These are phyloP conservation scores for Xerocomellus intermedius DNA, from an alignment of 768 basidiomycete species.

Conservation along the genomic window DNA sequence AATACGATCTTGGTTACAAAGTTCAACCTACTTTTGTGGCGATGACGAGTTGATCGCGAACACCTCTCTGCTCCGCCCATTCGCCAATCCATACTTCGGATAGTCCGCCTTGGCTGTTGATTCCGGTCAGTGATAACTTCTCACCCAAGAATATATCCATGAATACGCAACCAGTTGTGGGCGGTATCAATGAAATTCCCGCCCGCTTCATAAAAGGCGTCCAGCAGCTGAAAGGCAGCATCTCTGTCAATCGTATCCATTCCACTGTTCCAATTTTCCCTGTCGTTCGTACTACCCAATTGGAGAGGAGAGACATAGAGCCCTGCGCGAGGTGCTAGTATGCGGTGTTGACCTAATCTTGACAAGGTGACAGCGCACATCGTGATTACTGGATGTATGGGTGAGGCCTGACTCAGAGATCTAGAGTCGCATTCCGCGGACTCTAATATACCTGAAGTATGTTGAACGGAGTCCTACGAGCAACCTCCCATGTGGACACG, in stretches of 20 bases:
- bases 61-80: neutral
- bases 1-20: no score
- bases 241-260: neutral
- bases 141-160: neutral
- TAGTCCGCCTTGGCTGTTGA: neutral
- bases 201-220: neutral
- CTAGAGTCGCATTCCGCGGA: neutral
- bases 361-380: neutral
- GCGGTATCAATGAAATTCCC: constrained; percentile 1
- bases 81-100: constrained; percentile 2
- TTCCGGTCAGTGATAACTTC: neutral
- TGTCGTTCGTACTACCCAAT: neutral
- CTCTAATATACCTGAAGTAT: neutral
- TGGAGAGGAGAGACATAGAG: neutral
- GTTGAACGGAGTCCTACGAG: neutral
- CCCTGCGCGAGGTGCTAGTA: neutral
- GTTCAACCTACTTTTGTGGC: neutral
- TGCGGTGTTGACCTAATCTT: neutral
- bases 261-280: neutral
- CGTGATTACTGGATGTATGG: neutral
- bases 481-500: neutral
- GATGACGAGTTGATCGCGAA: neutral
- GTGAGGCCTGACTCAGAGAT: neutral
- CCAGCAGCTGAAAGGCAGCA: neutral
- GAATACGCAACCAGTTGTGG: neutral